Conservation (phyloP, 2,329 filamentous ascomycete genomes). For the Sordariomycetes sp. region DNA sequence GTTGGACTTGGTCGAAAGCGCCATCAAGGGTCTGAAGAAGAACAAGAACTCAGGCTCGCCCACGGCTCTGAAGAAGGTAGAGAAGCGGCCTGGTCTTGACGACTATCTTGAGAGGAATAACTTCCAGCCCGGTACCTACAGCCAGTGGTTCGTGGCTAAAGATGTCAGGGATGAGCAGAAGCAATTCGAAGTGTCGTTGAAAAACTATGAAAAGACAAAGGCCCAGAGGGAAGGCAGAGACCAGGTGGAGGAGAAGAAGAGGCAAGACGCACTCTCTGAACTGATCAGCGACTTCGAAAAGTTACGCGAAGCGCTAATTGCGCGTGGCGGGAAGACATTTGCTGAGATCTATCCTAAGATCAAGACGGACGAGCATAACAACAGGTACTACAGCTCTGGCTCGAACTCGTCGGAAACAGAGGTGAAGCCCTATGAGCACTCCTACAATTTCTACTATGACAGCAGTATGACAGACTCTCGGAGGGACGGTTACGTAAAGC, state of each 20-base stretch:
- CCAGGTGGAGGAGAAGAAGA: constrained; percentile 29
- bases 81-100: constrained; percentile 27
- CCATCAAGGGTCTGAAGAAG: constrained; percentile 29
- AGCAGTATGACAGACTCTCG: constrained; percentile 46
- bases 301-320: constrained; percentile 44
- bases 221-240: neutral
- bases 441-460: constrained; percentile 41
- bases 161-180: constrained; percentile 24
- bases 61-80: constrained; percentile 9
- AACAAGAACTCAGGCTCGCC: constrained; percentile 21
- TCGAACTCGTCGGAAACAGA: neutral
- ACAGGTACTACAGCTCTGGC: constrained; percentile 1
- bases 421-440: constrained; percentile 33
- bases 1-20: constrained; percentile 47
- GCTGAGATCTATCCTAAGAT: constrained; percentile 51
- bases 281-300: constrained; percentile 41
- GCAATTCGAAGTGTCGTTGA: constrained; percentile 20
- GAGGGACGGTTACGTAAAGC: constrained; percentile 49
- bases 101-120: constrained; percentile 46
- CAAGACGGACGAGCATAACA: constrained; percentile 11
- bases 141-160: constrained; percentile 41
- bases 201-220: constrained; percentile 15
- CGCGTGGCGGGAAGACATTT: constrained; percentile 58
- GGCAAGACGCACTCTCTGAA: constrained; percentile 43
- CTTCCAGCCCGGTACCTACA: constrained; percentile 48